These are phyloP conservation scores for Oemleria cerasiformis DNA, from an alignment of 306 rosid species.

Conservation along the genomic window DNA sequence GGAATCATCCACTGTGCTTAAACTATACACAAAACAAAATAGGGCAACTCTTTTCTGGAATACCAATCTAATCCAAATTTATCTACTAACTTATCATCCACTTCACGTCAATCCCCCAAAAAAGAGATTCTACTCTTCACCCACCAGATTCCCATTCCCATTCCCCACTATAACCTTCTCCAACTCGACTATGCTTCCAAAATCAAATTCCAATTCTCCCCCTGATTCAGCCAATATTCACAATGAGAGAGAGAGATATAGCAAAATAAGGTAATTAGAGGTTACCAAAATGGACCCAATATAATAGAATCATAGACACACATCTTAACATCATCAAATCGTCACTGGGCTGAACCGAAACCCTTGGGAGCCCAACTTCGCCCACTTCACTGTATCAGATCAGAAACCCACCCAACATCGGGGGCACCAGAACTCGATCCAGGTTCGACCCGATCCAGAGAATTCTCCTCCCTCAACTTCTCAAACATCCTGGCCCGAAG, in stretches of 20 bases:
- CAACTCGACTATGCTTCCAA: constrained; percentile 23
- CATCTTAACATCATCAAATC: background rate
- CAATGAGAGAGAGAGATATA: constrained; percentile 21
- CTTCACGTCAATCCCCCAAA: constrained; percentile 20
- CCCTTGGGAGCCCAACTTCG: background rate
- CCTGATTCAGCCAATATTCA: constrained; percentile 31
- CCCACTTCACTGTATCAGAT: constrained; percentile 51
- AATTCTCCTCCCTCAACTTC: constrained; percentile 74
- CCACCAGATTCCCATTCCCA: background rate
- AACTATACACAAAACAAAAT: background rate
- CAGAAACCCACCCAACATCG: constrained; percentile 84
- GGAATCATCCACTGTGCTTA: constrained; percentile 24
- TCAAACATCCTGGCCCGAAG: constrained; percentile 75
- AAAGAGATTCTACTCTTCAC: constrained; percentile 42
- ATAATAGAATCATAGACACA: constrained; percentile 23
- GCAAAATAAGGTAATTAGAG: constrained; percentile 13
- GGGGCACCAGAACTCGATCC: constrained; percentile 36
- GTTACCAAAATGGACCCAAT: constrained; percentile 21
- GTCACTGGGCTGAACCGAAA: background rate
- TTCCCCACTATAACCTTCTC: constrained; percentile 14
- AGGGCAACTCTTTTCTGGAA: background rate
- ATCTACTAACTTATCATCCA: constrained; percentile 11
- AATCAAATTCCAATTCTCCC: constrained; percentile 26
- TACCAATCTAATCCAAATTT: constrained; percentile 12
- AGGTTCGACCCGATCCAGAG: constrained; percentile 42